phyloP scores from a whole-genome alignment of 176 grass and related monocot genomes.

The Oryza glumipatula region DNA sequence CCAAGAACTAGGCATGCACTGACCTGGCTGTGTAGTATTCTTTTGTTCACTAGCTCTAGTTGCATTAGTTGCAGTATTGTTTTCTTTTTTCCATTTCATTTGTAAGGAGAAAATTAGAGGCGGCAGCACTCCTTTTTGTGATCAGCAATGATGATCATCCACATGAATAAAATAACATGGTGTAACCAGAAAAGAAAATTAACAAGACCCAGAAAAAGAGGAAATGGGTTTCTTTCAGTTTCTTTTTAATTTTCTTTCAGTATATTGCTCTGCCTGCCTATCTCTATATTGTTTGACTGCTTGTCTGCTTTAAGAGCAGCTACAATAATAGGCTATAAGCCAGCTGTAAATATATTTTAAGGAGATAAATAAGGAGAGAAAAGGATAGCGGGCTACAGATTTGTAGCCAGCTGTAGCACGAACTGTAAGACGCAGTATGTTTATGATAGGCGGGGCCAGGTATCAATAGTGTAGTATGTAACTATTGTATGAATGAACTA shows the following conservation, averaged over 20 bases:
- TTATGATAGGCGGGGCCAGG: too few relatives aligned
- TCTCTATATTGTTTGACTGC: slow-evolving; percentile 60
- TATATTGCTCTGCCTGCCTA: slow-evolving; percentile 23
- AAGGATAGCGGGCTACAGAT: too few relatives aligned
- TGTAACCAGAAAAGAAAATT: slow-evolving; percentile 26
- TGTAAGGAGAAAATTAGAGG: slow-evolving; percentile 45
- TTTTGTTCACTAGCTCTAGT: background rate
- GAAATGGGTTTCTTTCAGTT: slow-evolving; percentile 11
- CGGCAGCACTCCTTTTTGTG: slow-evolving; percentile 26
- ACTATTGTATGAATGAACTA: too few relatives aligned
- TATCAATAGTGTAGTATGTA: too few relatives aligned
- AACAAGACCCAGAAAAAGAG: slow-evolving; percentile 7
- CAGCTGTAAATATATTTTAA: too few relatives aligned
- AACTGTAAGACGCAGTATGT: too few relatives aligned
- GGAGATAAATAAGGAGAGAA: too few relatives aligned
- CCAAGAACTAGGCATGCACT: slow-evolving; percentile 26
- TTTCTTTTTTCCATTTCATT: slow-evolving; percentile 39
- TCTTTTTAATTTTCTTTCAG: slow-evolving; percentile 9
- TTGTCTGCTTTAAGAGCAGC: slow-evolving; percentile 48
- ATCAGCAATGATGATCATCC: slow-evolving; percentile 30
- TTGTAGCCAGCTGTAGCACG: too few relatives aligned
- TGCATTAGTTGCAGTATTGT: slow-evolving; percentile 41
- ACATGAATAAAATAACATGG: slow-evolving; percentile 35
- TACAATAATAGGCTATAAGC: too few relatives aligned
- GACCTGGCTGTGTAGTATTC: slow-evolving; percentile 20